These are phyloP conservation scores for Fusarium heterosporum DNA, from an alignment of 2,329 filamentous ascomycete genomes.

Conservation along the genomic window DNA sequence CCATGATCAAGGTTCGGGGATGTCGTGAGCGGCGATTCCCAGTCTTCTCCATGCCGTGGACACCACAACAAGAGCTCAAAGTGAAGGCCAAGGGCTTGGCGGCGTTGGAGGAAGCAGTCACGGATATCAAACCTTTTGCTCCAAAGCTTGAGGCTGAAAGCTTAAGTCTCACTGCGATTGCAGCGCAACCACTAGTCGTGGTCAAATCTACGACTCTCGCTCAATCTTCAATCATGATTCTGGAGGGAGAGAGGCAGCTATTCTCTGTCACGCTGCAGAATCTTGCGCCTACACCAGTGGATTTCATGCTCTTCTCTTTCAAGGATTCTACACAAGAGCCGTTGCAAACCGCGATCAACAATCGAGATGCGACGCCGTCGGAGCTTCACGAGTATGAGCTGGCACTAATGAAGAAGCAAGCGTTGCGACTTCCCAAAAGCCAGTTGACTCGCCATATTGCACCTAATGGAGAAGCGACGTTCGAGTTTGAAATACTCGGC, in stretches of 20 bases:
- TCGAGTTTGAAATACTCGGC: constrained; percentile 86
- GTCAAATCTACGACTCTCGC: constrained; percentile 82
- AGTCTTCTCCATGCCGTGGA: constrained; percentile 83
- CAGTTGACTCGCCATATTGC: constrained; percentile 70
- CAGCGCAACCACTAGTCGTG: constrained; percentile 79
- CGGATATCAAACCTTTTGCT: constrained; percentile 53
- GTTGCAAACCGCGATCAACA: constrained; percentile 78
- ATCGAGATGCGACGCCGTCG: constrained; percentile 79
- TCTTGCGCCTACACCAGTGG: constrained; percentile 78
- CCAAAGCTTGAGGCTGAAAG: constrained; percentile 60
- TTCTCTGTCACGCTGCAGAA: constrained; percentile 88
- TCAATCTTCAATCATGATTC: constrained; percentile 89
- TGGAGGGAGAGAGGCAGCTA: constrained; percentile 85
- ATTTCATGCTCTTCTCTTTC: constrained; percentile 89
- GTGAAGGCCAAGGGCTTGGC: constrained; percentile 79
- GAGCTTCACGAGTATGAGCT: constrained; percentile 90
- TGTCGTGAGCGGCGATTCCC: constrained; percentile 87
- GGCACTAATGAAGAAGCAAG: constrained; percentile 79
- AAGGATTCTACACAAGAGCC: constrained; percentile 86
- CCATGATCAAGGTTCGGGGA: constrained; percentile 80
- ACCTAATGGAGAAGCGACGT: constrained; percentile 75
- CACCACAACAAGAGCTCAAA: constrained; percentile 74
- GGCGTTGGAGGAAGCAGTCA: constrained; percentile 63
- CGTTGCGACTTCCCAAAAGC: constrained; percentile 68
- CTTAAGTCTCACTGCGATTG: constrained; percentile 79